These are phyloP conservation scores for Tolypocladium paradoxum DNA, from an alignment of 2,329 filamentous ascomycete genomes.

Conservation along the genomic window DNA sequence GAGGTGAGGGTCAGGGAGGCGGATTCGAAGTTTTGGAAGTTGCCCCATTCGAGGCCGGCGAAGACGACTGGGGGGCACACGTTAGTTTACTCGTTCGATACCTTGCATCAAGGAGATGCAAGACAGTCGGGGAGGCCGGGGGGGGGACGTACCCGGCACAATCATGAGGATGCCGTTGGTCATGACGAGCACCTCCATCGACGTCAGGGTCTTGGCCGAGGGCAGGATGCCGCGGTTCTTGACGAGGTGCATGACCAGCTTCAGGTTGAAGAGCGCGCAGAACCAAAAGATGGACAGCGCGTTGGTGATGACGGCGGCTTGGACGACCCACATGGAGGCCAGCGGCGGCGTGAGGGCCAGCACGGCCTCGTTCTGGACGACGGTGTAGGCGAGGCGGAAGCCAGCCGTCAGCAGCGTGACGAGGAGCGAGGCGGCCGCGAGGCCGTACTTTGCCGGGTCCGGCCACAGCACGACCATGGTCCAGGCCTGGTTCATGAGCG, in stretches of 20 bases:
- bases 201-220: conserved; percentile 27
- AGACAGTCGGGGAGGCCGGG: background rate
- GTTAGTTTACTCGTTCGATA: background rate
- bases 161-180: conserved; percentile 47
- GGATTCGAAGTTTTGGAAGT: conserved; percentile 34
- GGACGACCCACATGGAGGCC: conserved; percentile 24
- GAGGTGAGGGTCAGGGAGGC: conserved; percentile 38
- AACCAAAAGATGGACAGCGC: conserved; percentile 38
- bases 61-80: conserved; percentile 32
- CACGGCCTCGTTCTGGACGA: conserved; percentile 24
- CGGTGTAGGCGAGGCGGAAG: conserved; percentile 21
- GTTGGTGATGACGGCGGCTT: conserved; percentile 28
- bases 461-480: conserved; percentile 41
- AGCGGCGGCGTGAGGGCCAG: conserved; percentile 12
- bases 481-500: conserved; percentile 42
- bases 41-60: conserved; percentile 32
- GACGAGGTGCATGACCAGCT: conserved; percentile 37
- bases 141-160: conserved; percentile 33
- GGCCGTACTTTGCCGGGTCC: conserved; percentile 16
- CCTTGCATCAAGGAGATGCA: too few relatives aligned
- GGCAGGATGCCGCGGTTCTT: conserved; percentile 36
- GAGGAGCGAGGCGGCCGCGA: conserved; percentile 20
- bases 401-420: conserved; percentile 22
- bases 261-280: conserved; percentile 43
- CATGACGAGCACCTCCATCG: conserved; percentile 45